Conservation (phyloP, 75 land plant genomes). For the Picea sitchensis region DNA sequence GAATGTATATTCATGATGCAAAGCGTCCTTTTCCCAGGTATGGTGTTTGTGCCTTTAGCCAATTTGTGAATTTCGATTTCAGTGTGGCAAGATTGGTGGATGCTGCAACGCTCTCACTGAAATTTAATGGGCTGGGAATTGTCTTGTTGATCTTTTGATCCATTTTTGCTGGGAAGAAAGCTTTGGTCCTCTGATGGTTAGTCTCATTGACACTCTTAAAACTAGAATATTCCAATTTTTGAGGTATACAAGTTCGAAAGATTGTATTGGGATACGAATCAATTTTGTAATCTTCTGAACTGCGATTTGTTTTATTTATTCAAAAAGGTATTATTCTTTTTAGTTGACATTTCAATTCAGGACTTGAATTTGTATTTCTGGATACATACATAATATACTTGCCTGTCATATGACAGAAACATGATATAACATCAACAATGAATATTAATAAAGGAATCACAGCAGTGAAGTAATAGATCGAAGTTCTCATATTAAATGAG, state of each 20-base stretch:
- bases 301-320: constrained; percentile 4
- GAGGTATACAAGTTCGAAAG: background rate
- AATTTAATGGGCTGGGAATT: background rate
- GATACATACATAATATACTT: background rate
- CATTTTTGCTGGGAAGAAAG: constrained; percentile 4
- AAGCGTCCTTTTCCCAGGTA: background rate
- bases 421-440: too few species aligned
- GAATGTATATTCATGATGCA: constrained; percentile 10
- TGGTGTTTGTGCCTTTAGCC: constrained; percentile 4
- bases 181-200: constrained; percentile 1
- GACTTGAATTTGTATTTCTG: background rate
- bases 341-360: background rate
- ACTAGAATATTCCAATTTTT: background rate
- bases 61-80: constrained; percentile 2
- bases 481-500: too few species aligned
- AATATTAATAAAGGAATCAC: too few species aligned
- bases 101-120: background rate
- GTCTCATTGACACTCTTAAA: background rate
- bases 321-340: background rate
- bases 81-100: constrained; percentile 4
- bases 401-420: too few species aligned
- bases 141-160: background rate
- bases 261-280: background rate
- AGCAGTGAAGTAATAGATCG: too few species aligned
- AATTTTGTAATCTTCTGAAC: background rate